phyloP scores from a whole-genome alignment of 1,139 yeast species.

The Saccharomycopsis phalli region DNA sequence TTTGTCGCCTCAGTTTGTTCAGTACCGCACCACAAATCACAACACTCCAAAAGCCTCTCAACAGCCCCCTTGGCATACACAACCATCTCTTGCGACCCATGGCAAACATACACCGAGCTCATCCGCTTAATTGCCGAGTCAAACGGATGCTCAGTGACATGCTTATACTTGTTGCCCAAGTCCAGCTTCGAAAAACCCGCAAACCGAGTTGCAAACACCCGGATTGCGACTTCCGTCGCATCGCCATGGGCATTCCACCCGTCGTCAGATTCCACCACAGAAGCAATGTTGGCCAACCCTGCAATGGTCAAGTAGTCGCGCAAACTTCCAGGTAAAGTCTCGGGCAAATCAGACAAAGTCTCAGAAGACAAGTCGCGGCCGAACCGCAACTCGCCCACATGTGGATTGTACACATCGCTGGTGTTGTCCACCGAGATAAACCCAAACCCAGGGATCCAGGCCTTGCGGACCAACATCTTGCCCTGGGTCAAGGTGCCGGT shows the following conservation, averaged over 20 bases:
- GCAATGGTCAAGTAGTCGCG: constrained; percentile 49
- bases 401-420: constrained; percentile 67
- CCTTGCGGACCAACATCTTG: constrained; percentile 62
- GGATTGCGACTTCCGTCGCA: constrained; percentile 79
- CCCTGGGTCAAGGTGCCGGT: constrained; percentile 81
- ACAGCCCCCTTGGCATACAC: constrained; percentile 74
- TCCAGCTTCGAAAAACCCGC: constrained; percentile 36
- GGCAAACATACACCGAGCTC: constrained; percentile 48
- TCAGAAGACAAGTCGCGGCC: constrained; percentile 34
- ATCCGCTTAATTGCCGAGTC: constrained; percentile 72
- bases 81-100: constrained; percentile 27
- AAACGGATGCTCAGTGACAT: constrained; percentile 64
- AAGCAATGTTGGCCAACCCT: constrained; percentile 66
- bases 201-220: constrained; percentile 57
- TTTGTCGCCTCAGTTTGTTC: constrained; percentile 20
- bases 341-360: constrained; percentile 24
- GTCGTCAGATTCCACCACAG: constrained; percentile 31
- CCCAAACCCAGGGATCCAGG: constrained; percentile 72
- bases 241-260: constrained; percentile 77
- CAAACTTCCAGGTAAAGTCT: constrained; percentile 24
- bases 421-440: constrained; percentile 52
- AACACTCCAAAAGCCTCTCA: constrained; percentile 55
- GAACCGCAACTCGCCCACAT: constrained; percentile 46
- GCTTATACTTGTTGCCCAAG: constrained; percentile 30
- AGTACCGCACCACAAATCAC: constrained; percentile 45